Evolutionary conservation across 164 flowering plant species (phyloP).

Genomic region (grape (Vitis vinifera)): DNA sequence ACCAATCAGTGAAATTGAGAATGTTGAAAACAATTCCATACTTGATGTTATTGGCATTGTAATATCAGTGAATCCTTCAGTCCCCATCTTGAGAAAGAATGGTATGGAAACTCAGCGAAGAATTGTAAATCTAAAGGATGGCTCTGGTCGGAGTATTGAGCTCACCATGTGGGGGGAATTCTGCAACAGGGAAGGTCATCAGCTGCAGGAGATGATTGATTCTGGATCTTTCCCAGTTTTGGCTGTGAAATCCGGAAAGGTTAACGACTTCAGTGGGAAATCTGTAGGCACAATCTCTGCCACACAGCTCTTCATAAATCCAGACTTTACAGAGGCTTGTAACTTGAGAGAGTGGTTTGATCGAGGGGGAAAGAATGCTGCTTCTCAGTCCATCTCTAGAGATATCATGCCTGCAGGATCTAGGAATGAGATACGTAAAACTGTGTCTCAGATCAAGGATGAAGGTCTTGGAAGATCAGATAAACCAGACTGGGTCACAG

Average conservation of each 20-base stretch:
- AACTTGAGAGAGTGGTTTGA: constrained; percentile 80
- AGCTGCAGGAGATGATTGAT: constrained; percentile 74
- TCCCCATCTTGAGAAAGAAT: constrained; percentile 86
- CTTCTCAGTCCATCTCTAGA: constrained; percentile 73
- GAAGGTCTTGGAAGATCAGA: constrained; percentile 91
- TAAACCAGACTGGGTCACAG: constrained; percentile 89
- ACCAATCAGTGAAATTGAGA: constrained; percentile 83
- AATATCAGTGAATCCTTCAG: constrained; percentile 72
- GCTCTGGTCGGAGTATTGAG: constrained; percentile 73
- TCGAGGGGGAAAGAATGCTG: constrained; percentile 55
- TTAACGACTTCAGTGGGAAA: constrained; percentile 93
- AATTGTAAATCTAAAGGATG: constrained; percentile 72
- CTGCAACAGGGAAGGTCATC: constrained; percentile 88
- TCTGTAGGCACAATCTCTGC: constrained; percentile 85
- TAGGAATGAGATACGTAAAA: constrained; percentile 68
- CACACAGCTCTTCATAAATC: constrained; percentile 85
- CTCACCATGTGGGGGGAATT: constrained; percentile 95
- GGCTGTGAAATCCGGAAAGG: constrained; percentile 90
- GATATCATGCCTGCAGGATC: constrained; percentile 55
- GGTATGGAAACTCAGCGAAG: constrained; percentile 98
- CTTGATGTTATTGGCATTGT: constrained; percentile 86
- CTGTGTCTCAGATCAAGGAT: constrained; percentile 77
- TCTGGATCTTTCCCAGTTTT: constrained; percentile 76
- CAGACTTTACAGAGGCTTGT: constrained; percentile 73
- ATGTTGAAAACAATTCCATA: constrained; percentile 67